Base-by-base conservation (phyloP, 768 basidiomycete species). In the Chalciporus piperatus region DNA sequence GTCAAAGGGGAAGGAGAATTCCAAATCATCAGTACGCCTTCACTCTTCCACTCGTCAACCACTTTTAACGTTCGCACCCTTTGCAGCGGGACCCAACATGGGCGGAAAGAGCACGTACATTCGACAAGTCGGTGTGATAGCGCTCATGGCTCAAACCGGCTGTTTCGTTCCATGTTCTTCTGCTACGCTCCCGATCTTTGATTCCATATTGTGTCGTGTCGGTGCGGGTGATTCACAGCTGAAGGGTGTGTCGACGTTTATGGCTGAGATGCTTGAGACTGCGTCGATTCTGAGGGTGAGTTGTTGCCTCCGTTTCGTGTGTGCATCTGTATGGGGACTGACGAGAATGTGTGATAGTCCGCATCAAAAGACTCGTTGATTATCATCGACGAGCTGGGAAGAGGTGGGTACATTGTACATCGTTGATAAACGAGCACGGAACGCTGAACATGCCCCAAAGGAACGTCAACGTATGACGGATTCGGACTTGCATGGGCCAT, bases 241-340 rank as follows among this genome's bases (percentile, higher is more conserved):
- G 41, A 98, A 97, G 69, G 97, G 97, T 11, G 92, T 99, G 0
- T 96, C 93, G 22, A 99, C 96, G 0, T 99, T 99, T 68, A 98
- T 98, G 96, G 95, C 94, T 2, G 97, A 99, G 70, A 98, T 98
- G 97, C 78, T 99, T 25, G 97, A 99, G 69, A 98, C 95, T 0
- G 95, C 97, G 0, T 92, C 90, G 0, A 98, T 98, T 61, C 78
- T 99, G 39, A 80, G 87, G 61, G 92, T 92, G 33, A 25, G 83
- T 61, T 28, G 41, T 17, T 30, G 54, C 12, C 27, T 27, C 27
- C 27, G 27, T 5, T 27, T 4, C 22, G n/a, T 55, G 6, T 22
- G 42, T 11, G 1, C 16, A 7, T 49, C 12, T 38, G 6, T 7
- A 20, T 1, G 2, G 30, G 19, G 3, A 12, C 7, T 64, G 19